Evolutionary conservation across 2,329 filamentous ascomycete genomes (phyloP).

Genomic region (Pseudopyrenochaeta lycopersici): DNA sequence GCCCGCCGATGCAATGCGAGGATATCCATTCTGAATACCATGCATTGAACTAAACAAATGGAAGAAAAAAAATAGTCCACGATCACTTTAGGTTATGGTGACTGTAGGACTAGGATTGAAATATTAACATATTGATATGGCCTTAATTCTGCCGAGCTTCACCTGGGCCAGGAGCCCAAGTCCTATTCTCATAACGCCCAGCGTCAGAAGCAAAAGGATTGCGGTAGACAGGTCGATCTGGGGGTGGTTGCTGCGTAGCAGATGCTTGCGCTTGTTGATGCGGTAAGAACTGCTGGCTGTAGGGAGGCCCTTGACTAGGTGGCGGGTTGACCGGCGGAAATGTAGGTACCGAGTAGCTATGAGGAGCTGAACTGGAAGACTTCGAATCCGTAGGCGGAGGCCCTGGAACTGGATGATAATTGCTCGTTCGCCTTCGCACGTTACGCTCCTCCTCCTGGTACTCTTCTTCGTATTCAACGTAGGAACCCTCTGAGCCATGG

Average conservation of each 20-base stretch:
- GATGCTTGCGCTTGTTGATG: slow-evolving; percentile 19
- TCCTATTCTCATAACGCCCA: slow-evolving; percentile 34
- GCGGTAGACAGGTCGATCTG: slow-evolving; percentile 21
- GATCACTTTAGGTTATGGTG: background rate
- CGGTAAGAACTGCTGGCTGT: slow-evolving; percentile 14
- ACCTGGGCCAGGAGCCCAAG: slow-evolving; percentile 27
- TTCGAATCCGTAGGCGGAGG: slow-evolving; percentile 31
- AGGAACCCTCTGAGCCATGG: slow-evolving; percentile 41
- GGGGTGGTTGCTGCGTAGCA: slow-evolving; percentile 10
- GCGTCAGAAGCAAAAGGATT: slow-evolving; percentile 22
- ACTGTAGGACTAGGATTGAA: background rate
- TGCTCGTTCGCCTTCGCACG: slow-evolving; percentile 48
- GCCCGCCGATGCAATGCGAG: slow-evolving; percentile 6
- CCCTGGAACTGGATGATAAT: slow-evolving; percentile 42
- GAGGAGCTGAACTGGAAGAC: slow-evolving; percentile 24
- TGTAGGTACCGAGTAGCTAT: slow-evolving; percentile 25
- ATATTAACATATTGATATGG: background rate
- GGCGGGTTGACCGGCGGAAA: slow-evolving; percentile 32
- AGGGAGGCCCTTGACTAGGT: slow-evolving; percentile 8
- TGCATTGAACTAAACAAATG: background rate
- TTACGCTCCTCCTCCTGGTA: slow-evolving; percentile 43
- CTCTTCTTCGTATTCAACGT: slow-evolving; percentile 44
- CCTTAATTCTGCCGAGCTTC: slow-evolving; percentile 14
- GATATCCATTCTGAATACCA: background rate
- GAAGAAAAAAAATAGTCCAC: background rate